Evolutionary conservation across 305 asterid genomes (phyloP).

Genomic region (Solanum hybrid): DNA sequence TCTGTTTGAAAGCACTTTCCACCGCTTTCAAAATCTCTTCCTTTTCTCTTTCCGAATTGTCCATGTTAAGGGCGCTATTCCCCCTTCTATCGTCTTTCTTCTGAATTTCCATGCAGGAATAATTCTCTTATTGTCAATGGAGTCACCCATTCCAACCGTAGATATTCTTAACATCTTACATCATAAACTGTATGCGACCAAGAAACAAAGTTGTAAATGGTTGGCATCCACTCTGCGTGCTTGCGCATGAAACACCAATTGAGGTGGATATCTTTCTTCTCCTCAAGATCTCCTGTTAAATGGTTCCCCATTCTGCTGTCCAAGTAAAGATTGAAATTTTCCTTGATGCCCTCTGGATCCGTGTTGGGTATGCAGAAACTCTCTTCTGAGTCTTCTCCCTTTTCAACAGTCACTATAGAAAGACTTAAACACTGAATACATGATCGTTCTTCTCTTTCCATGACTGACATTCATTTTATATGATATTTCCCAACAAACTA

Average conservation of each 20-base stretch:
- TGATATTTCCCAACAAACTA: not conserved
- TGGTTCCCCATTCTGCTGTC: not conserved
- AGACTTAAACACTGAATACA: not conserved
- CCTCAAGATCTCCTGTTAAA: not conserved
- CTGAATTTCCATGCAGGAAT: not conserved
- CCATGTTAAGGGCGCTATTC: not conserved
- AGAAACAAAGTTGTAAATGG: not conserved
- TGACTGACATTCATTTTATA: not conserved
- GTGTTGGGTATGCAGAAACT: not conserved
- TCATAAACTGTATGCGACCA: not conserved
- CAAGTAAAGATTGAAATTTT: not conserved
- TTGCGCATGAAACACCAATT: not conserved
- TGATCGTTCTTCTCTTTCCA: not conserved
- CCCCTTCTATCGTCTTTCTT: not conserved
- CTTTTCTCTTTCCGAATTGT: not conserved
- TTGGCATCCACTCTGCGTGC: not conserved
- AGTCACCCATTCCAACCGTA: not conserved
- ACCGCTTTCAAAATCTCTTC: not conserved
- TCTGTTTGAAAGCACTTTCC: not conserved
- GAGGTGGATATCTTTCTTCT: not conserved
- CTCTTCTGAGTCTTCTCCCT: not conserved
- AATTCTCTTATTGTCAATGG: not conserved
- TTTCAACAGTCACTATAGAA: not conserved
- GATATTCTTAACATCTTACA: not conserved
- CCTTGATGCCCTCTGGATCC: not conserved